Percentiles rank a stretch among this genome's conserved stretches.
Conservation (phyloP, 495 filamentous ascomycete species). For the Trichocladium uniseriatum region DNA sequence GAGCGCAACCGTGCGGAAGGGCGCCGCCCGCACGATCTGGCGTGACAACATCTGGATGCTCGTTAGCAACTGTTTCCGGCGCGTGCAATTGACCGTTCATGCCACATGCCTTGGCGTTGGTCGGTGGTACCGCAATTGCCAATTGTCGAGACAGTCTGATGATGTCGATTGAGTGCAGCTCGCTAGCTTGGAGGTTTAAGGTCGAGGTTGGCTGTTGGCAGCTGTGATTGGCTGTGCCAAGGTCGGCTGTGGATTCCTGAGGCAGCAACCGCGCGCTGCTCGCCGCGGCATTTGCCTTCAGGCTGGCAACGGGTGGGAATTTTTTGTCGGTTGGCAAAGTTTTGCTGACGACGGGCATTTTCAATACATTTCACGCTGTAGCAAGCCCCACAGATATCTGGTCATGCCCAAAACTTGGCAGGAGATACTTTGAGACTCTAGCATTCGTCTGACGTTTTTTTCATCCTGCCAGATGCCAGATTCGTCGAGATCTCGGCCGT, state of each 20-base stretch:
- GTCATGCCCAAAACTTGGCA: slow-evolving; percentile 56
- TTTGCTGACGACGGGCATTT: slow-evolving; percentile 36
- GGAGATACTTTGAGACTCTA: slow-evolving; percentile 39
- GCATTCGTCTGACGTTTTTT: slow-evolving; percentile 58
- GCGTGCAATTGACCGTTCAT: neutral
- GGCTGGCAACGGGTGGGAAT: slow-evolving; percentile 18
- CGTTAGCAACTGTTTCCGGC: neutral
- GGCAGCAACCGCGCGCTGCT: slow-evolving; percentile 14
- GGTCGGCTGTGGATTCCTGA: slow-evolving; percentile 21
- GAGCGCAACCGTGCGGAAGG: slow-evolving; percentile 42
- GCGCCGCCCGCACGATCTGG: slow-evolving; percentile 46
- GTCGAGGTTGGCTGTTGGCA: neutral
- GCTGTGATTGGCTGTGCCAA: slow-evolving; percentile 16
- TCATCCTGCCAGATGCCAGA: slow-evolving; percentile 49
- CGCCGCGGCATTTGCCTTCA: slow-evolving; percentile 22
- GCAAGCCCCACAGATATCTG: slow-evolving; percentile 32
- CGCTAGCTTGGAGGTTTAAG: slow-evolving; percentile 7
- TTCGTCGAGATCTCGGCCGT: slow-evolving; percentile 57
- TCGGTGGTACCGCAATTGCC: slow-evolving; percentile 21
- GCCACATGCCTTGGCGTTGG: slow-evolving; percentile 17
- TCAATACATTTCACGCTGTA: slow-evolving; percentile 32
- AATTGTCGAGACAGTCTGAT: slow-evolving; percentile 10
- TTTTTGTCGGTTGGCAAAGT: slow-evolving; percentile 35
- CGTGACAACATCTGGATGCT: slow-evolving; percentile 54
- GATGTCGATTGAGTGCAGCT: slow-evolving; percentile 16